Conservation (phyloP, 495 filamentous ascomycete species). For the Haplographium delicatum region DNA sequence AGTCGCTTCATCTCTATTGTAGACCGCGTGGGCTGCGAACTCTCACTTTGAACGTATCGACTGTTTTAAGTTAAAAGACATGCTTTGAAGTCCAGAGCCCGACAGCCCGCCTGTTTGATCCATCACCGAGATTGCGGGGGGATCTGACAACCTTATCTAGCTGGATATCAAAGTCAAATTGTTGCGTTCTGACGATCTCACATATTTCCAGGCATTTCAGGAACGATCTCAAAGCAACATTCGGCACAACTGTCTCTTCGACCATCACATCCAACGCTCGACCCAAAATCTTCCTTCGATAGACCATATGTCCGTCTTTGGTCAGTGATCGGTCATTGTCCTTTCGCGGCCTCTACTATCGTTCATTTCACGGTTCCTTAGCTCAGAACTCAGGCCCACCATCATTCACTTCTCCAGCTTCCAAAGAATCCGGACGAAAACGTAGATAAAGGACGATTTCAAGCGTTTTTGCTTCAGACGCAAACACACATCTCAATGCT, state of each 20-base stretch:
- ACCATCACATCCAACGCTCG: conserved; percentile 10
- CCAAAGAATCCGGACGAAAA: conserved; percentile 1
- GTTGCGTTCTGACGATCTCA: conserved; percentile 6
- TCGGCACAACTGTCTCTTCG: not conserved
- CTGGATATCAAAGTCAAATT: conserved; percentile 7
- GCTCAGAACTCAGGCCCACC: not conserved
- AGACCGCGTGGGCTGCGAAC: conserved; percentile 18
- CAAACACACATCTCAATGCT: conserved; percentile 42
- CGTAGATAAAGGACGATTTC: conserved; percentile 1
- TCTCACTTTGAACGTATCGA: conserved; percentile 15
- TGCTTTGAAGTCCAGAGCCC: conserved; percentile 23
- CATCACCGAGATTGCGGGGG: conserved; percentile 16
- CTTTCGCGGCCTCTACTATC: conserved; percentile 19
- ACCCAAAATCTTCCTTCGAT: conserved; percentile 10
- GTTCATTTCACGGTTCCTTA: conserved; percentile 21
- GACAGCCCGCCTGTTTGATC: conserved; percentile 11
- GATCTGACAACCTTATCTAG: conserved; percentile 20
- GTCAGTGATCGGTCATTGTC: conserved; percentile 20
- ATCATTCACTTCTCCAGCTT: conserved; percentile 1
- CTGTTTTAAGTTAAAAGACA: conserved; percentile 13
- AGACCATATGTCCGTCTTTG: conserved; percentile 21
- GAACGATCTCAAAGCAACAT: conserved; percentile 8
- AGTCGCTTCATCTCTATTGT: conserved; percentile 11
- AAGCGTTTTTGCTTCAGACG: conserved; percentile 15
- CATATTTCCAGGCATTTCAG: conserved; percentile 1